phyloP scores from a whole-genome alignment of 768 basidiomycete genomes.

The Suillus brevipes region DNA sequence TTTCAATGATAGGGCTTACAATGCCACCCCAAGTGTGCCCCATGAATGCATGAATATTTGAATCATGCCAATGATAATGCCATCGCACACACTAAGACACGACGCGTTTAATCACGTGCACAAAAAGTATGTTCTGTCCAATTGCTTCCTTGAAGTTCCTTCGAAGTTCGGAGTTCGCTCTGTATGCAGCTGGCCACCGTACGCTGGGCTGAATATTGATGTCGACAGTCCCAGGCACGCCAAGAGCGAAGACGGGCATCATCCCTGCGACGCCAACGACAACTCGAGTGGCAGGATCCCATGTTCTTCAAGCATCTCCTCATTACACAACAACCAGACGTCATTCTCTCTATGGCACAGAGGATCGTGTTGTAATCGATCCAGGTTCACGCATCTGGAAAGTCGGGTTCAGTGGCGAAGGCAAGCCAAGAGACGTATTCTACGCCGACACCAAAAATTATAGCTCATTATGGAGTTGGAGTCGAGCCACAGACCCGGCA shows the following conservation, averaged over 20 bases:
- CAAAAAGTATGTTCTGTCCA: neutral
- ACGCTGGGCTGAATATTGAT: constrained; percentile 18
- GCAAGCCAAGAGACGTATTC: constrained; percentile 87
- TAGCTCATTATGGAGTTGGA: constrained; percentile 60
- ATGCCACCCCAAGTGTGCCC: too few relatives aligned
- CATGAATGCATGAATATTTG: too few relatives aligned
- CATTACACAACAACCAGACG: constrained; percentile 83
- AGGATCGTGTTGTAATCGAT: constrained; percentile 94
- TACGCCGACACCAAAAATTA: constrained; percentile 48
- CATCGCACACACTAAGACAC: neutral
- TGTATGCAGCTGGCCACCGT: neutral
- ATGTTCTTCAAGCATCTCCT: constrained; percentile 68
- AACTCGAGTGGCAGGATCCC: constrained; percentile 47
- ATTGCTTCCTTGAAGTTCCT: neutral
- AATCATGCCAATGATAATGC: too few relatives aligned
- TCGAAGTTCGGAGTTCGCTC: neutral
- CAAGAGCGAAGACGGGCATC: constrained; percentile 22
- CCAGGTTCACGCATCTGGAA: constrained; percentile 95
- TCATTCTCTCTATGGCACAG: constrained; percentile 95
- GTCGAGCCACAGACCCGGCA: constrained; percentile 49
- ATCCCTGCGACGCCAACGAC: constrained; percentile 54
- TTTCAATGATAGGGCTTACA: neutral
- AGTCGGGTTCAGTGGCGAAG: constrained; percentile 96
- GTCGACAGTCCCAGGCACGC: constrained; percentile 37
- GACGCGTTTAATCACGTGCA: neutral